Evolutionary conservation across 225 moss, liverwort and hornwort species (phyloP).

Genomic region (Bryum argenteum): DNA sequence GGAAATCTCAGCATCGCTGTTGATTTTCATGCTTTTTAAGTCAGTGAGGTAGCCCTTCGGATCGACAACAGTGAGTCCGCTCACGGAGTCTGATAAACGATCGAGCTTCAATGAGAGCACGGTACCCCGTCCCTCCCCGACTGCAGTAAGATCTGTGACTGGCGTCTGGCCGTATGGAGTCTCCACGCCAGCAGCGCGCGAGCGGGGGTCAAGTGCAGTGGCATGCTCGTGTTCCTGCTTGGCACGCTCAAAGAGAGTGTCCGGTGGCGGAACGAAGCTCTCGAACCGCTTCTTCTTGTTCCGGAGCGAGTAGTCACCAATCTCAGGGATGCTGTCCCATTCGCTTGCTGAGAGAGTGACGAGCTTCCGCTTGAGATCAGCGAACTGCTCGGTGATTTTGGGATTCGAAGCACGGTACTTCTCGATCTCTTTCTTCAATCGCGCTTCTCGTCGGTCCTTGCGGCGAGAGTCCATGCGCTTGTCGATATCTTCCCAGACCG

Average conservation of each 20-base stretch:
- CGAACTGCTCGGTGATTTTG: constrained; percentile 91
- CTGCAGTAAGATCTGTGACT: constrained; percentile 92
- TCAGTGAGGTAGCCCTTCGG: constrained; percentile 95
- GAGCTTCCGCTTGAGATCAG: constrained; percentile 86
- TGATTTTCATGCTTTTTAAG: constrained; percentile 94
- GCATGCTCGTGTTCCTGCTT: constrained; percentile 93
- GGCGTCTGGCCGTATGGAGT: constrained; percentile 94
- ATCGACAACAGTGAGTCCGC: constrained; percentile 86
- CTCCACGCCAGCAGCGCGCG: constrained; percentile 83
- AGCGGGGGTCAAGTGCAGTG: constrained; percentile 88
- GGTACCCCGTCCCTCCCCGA: constrained; percentile 93
- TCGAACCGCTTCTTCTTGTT: constrained; percentile 94
- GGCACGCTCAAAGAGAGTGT: constrained; percentile 88
- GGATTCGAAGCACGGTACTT: constrained; percentile 94
- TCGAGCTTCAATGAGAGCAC: constrained; percentile 82
- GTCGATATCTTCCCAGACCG: constrained; percentile 89
- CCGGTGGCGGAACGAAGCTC: constrained; percentile 89
- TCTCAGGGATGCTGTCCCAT: constrained; percentile 95
- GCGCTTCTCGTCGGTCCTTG: constrained; percentile 83
- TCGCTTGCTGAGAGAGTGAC: constrained; percentile 68
- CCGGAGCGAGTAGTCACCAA: constrained; percentile 80
- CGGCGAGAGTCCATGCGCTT: constrained; percentile 91
- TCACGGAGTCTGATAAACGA: constrained; percentile 85
- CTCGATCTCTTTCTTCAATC: constrained; percentile 88
- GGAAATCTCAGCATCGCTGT: constrained; percentile 92